Evolutionary conservation across 1,139 yeast genomes (phyloP).

Genomic region (Magnusiomyces ingens): DNA sequence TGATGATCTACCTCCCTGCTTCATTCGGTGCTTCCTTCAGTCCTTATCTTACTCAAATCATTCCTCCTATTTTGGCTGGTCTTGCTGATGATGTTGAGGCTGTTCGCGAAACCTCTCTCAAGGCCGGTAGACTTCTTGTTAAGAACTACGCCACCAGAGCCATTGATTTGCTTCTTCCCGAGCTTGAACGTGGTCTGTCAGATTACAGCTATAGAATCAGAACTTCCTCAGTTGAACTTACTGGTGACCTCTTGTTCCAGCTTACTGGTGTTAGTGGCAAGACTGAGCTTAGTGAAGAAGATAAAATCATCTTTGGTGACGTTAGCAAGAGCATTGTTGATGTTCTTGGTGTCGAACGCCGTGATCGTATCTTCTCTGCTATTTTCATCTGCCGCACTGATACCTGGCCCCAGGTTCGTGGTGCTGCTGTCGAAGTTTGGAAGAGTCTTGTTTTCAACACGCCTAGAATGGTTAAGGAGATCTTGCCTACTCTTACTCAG

Average conservation of each 20-base stretch:
- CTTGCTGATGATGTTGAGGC: constrained; percentile 85
- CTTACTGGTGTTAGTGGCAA: constrained; percentile 64
- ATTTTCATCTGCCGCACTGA: constrained; percentile 93
- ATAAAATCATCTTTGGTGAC: constrained; percentile 49
- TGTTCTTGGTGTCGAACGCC: constrained; percentile 78
- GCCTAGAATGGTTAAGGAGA: constrained; percentile 92
- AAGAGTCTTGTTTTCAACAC: constrained; percentile 93
- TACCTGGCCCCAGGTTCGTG: constrained; percentile 78
- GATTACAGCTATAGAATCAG: constrained; percentile 83
- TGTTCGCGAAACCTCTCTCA: constrained; percentile 81
- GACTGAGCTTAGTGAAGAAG: constrained; percentile 39
- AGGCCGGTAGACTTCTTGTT: constrained; percentile 89
- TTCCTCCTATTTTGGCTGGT: constrained; percentile 86
- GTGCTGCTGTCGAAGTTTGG: constrained; percentile 95
- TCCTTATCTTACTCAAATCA: constrained; percentile 76
- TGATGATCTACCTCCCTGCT: constrained; percentile 83
- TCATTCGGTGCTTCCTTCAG: constrained; percentile 91
- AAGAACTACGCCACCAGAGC: constrained; percentile 90
- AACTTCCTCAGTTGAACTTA: constrained; percentile 86
- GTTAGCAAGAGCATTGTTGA: constrained; percentile 65
- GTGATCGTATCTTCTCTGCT: constrained; percentile 77
- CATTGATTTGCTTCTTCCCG: constrained; percentile 88
- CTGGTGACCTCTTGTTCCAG: constrained; percentile 95
- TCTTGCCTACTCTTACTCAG: constrained; percentile 74
- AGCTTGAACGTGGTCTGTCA: constrained; percentile 81